Conservation (phyloP, 306 rosid genomes). For the Prunus padus region DNA sequence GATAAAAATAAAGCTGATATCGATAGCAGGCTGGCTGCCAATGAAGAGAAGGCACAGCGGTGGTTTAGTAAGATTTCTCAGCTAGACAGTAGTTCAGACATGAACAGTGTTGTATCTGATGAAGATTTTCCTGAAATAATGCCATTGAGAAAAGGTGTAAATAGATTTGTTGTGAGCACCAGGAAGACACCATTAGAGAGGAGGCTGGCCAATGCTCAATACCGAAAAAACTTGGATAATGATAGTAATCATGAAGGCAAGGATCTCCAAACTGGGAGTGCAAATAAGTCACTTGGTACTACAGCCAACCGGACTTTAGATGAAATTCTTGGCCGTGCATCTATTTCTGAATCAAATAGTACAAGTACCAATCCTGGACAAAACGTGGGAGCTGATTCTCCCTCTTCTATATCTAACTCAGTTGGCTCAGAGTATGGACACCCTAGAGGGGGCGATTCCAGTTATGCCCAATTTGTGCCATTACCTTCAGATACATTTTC, state of each 20-base stretch:
- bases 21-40: slow-evolving; percentile 64
- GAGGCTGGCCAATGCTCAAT: slow-evolving; percentile 63
- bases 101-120: slow-evolving; percentile 50
- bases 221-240: slow-evolving; percentile 51
- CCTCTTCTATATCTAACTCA: slow-evolving; percentile 26
- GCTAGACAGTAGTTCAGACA: slow-evolving; percentile 60
- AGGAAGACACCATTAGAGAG: slow-evolving; percentile 83
- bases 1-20: slow-evolving; percentile 33
- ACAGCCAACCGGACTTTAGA: slow-evolving; percentile 29
- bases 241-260: slow-evolving; percentile 30
- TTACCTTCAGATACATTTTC: slow-evolving; percentile 50
- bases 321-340: slow-evolving; percentile 31
- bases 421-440: slow-evolving; percentile 31
- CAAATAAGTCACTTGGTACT: slow-evolving; percentile 26
- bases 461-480: slow-evolving; percentile 53
- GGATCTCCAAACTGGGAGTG: slow-evolving; percentile 25
- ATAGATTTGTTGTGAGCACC: slow-evolving; percentile 91
- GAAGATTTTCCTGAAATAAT: slow-evolving; percentile 95
- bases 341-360: slow-evolving; percentile 35
- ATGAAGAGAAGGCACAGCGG: slow-evolving; percentile 89
- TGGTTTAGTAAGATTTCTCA: slow-evolving; percentile 95
- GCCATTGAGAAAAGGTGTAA: slow-evolving; percentile 94
- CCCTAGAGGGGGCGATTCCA: slow-evolving; percentile 35
- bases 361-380: slow-evolving; percentile 27
- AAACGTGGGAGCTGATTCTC: slow-evolving; percentile 19